A percentile compares a stretch with the other conserved stretches of the same genome.
Evolutionary conservation across 140 eudicot species (phyloP).

Genomic region (Bidens hawaiensis): DNA sequence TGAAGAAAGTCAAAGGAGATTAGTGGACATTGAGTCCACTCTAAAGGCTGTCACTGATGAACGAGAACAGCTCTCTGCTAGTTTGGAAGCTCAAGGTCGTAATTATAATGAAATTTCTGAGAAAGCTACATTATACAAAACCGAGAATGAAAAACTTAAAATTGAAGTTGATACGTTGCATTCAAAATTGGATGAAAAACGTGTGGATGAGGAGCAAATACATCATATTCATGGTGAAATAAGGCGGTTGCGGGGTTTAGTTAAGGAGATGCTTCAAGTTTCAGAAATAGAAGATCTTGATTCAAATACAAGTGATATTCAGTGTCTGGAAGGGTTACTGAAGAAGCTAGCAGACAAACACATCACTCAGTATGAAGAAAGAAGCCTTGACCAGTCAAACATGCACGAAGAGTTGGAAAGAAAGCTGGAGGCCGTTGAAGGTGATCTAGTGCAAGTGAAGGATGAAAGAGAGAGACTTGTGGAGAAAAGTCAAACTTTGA

Average conservation of each 20-base stretch:
- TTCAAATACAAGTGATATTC: conserved; percentile 30
- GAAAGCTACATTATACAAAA: conserved; percentile 31
- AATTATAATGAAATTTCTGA: conserved; percentile 41
- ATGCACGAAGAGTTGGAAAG: conserved; percentile 33
- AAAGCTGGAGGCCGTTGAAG: conserved; percentile 60
- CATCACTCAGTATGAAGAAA: conserved; percentile 25
- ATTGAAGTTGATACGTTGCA: conserved; percentile 39
- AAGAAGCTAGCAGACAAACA: conserved; percentile 48
- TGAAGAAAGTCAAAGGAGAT: conserved; percentile 57
- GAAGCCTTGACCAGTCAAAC: conserved; percentile 23
- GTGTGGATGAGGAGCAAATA: conserved; percentile 42
- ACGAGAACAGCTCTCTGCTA: conserved; percentile 54
- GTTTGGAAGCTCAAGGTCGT: conserved; percentile 48
- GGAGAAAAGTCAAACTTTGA: conserved; percentile 51
- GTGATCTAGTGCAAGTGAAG: conserved; percentile 44
- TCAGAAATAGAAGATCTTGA: conserved; percentile 44
- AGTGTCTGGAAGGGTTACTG: conserved; percentile 51
- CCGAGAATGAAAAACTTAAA: conserved; percentile 38
- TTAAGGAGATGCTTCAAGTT: conserved; percentile 51
- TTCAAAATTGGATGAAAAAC: conserved; percentile 43
- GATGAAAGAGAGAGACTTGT: conserved; percentile 50
- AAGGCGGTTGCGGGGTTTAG: conserved; percentile 51
- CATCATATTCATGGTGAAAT: conserved; percentile 51
- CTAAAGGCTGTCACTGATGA: conserved; percentile 48
- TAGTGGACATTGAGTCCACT: conserved; percentile 52